Conservation (phyloP, 768 basidiomycete species). For the Trichaptum fuscoviolaceum region DNA sequence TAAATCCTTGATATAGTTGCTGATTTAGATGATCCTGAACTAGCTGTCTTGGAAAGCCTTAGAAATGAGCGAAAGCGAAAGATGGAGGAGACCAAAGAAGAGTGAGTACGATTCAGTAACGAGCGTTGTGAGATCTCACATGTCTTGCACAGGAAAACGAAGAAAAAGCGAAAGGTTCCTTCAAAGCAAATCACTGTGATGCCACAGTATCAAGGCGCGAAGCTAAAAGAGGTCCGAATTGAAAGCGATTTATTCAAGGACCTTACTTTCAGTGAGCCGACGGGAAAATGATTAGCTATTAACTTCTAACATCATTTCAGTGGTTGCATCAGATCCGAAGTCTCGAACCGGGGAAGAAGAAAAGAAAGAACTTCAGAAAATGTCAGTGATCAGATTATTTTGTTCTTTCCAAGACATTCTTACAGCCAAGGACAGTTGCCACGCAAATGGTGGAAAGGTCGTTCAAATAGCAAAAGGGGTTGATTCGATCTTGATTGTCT, state of each 20-base stretch:
- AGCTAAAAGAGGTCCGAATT: conserved; percentile 51
- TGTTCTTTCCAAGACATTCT: not conserved
- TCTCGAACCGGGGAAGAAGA: conserved; percentile 62
- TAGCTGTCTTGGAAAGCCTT: conserved; percentile 57
- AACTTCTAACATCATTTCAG: conserved; percentile 29
- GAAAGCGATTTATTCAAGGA: conserved; percentile 66
- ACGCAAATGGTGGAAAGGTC: conserved; percentile 61
- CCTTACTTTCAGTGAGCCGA: conserved; percentile 68
- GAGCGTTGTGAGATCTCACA: not conserved
- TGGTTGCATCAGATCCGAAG: conserved; percentile 72
- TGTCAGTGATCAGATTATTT: conserved; percentile 35
- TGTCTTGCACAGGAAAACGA: conserved; percentile 25
- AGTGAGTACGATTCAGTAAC: conserved; percentile 28
- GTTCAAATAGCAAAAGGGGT: conserved; percentile 56
- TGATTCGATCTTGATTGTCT: conserved; percentile 52
- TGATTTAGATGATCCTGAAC: conserved; percentile 3
- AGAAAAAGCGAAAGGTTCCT: conserved; percentile 56
- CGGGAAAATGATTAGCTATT: too few relatives aligned
- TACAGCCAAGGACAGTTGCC: conserved; percentile 42
- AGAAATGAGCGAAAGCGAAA: conserved; percentile 69
- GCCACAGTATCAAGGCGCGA: conserved; percentile 62
- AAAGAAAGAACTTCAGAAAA: conserved; percentile 61
- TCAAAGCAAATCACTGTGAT: conserved; percentile 54
- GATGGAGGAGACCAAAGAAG: conserved; percentile 50
- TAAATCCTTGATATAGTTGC: conserved; percentile 2